Base-by-base conservation (phyloP, 176 grass and related monocot genomes). In the Zoysia pacifica region DNA sequence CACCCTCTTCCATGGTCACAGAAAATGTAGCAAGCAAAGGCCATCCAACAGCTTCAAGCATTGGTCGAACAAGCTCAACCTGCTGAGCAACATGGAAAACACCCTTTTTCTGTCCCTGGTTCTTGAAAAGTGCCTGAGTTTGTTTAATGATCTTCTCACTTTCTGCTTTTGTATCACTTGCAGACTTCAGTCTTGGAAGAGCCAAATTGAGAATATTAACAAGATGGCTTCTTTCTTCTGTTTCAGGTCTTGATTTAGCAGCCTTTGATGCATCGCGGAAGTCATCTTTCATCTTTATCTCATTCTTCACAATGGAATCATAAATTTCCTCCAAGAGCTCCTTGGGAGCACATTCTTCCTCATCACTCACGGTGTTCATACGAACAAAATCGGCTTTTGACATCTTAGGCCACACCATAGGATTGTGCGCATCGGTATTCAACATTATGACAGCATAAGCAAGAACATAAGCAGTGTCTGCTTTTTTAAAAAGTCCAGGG, bases 371-470 rank as follows among this genome's bases (percentile, higher is more conserved):
- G 48, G 88, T 86, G 87, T 97, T 97, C 83, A 97, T 89, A 82
- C 89, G 91, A 75, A 97, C 79, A 19, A 94, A 97, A 87, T 94
- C 90, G 48, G 97, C 84, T 86, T 95, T 99, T 12, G 88, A 96
- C 97, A 96, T 99, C 79, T 99, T 99, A 75, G 97, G 90, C 92
- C 90, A 99, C 56, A 99, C 97, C 93, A 99, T 99, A 67, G 97
- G 90, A 86, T 99, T 99, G 70, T 99, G 97, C 47, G 97, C 97
- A 81, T 99, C 97, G 38, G 97, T 99, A 85, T 99, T 99, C 80
- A 99, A 93, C 97, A 99, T 96, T 84, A 99, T 99, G 80, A 96
- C 90, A 70, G 97, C 90, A 93, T 99, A 99, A 52, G 97, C 97
- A 89, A 99, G 92, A 88, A 99, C 76, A 87, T 99, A 99, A 48